phyloP scores from a whole-genome alignment of 164 flowering plant species.

The Tetrastigma voinierianum region DNA sequence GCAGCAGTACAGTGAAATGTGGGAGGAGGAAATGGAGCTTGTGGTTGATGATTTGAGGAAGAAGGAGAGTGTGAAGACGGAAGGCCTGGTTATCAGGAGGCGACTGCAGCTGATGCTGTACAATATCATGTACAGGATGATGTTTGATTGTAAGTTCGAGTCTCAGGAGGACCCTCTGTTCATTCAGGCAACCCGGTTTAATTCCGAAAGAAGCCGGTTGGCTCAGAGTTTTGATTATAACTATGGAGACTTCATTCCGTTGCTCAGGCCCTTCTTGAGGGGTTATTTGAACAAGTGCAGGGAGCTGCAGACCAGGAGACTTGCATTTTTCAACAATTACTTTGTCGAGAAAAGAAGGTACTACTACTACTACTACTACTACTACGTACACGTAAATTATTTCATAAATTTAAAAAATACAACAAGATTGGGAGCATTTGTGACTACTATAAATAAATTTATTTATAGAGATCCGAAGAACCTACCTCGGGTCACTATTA shows the following conservation, averaged over 20 bases:
- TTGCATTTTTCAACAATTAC: slow-evolving; percentile 55
- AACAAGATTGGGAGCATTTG: too few relatives aligned
- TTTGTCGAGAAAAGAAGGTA: slow-evolving; percentile 58
- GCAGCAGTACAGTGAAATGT: slow-evolving; percentile 40
- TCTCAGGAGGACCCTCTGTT: slow-evolving; percentile 58
- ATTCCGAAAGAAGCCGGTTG: slow-evolving; percentile 65
- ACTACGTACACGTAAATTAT: too few relatives aligned
- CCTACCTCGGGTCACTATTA: too few relatives aligned
- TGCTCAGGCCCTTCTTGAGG: slow-evolving; percentile 62
- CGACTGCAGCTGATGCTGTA: slow-evolving; percentile 70
- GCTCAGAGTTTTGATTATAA: slow-evolving; percentile 81
- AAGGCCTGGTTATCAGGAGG: slow-evolving; percentile 53
- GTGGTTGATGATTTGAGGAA: slow-evolving; percentile 42
- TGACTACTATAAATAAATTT: too few relatives aligned
- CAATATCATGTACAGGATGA: slow-evolving; percentile 68
- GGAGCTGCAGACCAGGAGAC: slow-evolving; percentile 49
- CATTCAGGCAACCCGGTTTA: slow-evolving; percentile 38
- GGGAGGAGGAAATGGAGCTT: slow-evolving; percentile 60
- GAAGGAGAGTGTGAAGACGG: slow-evolving; percentile 11
- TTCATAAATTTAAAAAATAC: too few relatives aligned
- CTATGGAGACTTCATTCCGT: slow-evolving; percentile 75
- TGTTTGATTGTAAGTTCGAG: slow-evolving; percentile 67
- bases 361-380: too few relatives aligned
- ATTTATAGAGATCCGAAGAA: too few relatives aligned
- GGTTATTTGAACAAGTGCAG: slow-evolving; percentile 63